Conservation (phyloP, 805 yeast genomes). For the Candida silvicultrix region DNA sequence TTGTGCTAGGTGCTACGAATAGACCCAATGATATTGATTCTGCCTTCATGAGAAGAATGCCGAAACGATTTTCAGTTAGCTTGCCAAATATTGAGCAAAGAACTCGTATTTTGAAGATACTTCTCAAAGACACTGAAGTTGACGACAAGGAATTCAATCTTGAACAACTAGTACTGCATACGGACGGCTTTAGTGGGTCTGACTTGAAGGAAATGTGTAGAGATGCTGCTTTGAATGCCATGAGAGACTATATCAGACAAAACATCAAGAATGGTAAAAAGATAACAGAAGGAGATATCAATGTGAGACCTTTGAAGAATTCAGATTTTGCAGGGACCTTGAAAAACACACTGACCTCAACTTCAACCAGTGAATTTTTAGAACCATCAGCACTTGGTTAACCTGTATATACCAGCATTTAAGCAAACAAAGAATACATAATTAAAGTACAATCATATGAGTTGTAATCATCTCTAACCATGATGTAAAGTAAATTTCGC, state of each 20-base stretch:
- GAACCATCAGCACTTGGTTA: not conserved
- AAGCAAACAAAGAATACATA: not conserved
- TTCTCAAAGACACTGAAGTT: conserved; percentile 58
- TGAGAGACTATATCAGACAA: conserved; percentile 71
- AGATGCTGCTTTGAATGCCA: conserved; percentile 86
- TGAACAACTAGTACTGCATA: conserved; percentile 49
- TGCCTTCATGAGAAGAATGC: conserved; percentile 90
- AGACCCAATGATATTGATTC: conserved; percentile 86
- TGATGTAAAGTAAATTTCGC: not conserved
- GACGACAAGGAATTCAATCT: conserved; percentile 53
- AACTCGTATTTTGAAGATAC: conserved; percentile 57
- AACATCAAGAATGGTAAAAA: conserved; percentile 33
- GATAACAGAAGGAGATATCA: conserved; percentile 30
- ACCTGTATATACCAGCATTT: not conserved
- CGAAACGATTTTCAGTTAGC: conserved; percentile 76
- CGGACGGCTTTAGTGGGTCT: conserved; percentile 82
- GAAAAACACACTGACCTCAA: not conserved
- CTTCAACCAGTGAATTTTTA: not conserved
- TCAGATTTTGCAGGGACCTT: conserved; percentile 40
- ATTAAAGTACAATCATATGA: not conserved
- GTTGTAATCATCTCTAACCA: no score
- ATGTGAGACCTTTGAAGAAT: conserved; percentile 54
- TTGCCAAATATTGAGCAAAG: conserved; percentile 70
- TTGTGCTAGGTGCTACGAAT: conserved; percentile 93
- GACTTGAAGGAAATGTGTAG: conserved; percentile 89